Percentiles rank a stretch among this genome's conserved stretches.
Conservation (phyloP, 805 yeast species). For the Isabelozyma pseudorhagii region DNA sequence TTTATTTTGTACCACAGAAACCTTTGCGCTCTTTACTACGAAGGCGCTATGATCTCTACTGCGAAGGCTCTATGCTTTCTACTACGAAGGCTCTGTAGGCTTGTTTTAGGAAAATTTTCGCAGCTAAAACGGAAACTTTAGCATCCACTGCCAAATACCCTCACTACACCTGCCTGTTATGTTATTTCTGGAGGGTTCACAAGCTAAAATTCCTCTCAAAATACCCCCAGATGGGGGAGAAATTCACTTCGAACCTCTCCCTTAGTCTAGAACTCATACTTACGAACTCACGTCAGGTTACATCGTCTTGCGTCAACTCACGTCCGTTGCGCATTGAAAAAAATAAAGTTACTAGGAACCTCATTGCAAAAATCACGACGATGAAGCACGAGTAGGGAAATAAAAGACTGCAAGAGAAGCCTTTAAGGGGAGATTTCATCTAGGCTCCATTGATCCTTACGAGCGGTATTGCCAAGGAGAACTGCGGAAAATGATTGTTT, state of each 20-base stretch:
- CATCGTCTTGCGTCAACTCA: not conserved
- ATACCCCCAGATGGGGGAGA: not conserved
- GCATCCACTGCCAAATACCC: not conserved
- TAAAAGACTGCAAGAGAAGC: too few relatives aligned
- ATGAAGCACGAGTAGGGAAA: too few relatives aligned
- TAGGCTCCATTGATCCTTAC: too few relatives aligned
- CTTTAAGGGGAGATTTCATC: too few relatives aligned
- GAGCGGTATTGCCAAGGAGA: too few relatives aligned
- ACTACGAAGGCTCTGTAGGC: too few relatives aligned
- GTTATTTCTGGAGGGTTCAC: not conserved
- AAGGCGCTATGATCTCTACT: too few relatives aligned
- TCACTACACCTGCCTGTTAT: not conserved
- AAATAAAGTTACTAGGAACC: not conserved
- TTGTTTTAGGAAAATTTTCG: too few relatives aligned
- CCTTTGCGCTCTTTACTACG: too few relatives aligned
- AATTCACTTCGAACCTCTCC: not conserved
- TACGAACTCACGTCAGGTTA: not conserved
- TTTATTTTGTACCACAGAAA: too few relatives aligned
- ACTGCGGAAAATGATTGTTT: too few relatives aligned
- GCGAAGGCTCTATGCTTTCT: too few relatives aligned
- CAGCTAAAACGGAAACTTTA: not conserved
- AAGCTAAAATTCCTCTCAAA: not conserved
- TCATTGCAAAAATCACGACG: not conserved
- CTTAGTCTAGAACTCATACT: not conserved
- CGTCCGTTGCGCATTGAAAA: not conserved